Evolutionary conservation across 371 early-diverging fungal species (phyloP).

Genomic region (Mucor sp.): DNA sequence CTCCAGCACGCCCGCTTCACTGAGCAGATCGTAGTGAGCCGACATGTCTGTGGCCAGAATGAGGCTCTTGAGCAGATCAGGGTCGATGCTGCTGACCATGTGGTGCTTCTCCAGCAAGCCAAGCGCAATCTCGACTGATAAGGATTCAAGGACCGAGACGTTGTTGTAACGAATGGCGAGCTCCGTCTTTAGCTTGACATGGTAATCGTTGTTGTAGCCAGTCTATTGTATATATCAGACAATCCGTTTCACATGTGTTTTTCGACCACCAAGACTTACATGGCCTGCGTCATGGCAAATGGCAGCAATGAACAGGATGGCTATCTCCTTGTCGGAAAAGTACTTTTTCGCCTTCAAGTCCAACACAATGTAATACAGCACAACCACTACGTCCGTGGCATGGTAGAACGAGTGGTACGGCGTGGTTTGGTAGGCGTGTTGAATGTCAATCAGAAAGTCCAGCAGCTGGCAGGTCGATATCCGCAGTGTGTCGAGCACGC

Average conservation of each 20-base stretch:
- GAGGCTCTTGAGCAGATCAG: constrained; percentile 9
- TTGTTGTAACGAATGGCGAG: constrained; percentile 66
- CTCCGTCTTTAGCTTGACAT: constrained; percentile 74
- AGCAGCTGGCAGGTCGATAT: constrained; percentile 59
- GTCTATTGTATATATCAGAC: too few species aligned
- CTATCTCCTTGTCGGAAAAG: constrained; percentile 62
- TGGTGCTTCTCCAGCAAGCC: constrained; percentile 63
- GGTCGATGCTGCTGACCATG: constrained; percentile 26
- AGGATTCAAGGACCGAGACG: constrained; percentile 78
- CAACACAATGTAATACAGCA: constrained; percentile 69
- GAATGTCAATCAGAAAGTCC: constrained; percentile 78
- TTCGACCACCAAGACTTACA: constrained; percentile 77
- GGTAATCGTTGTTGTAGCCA: constrained; percentile 85
- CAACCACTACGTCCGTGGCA: constrained; percentile 78
- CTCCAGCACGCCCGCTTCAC: constrained; percentile 35
- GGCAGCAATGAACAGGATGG: constrained; percentile 74
- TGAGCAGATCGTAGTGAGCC: constrained; percentile 73
- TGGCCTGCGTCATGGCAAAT: constrained; percentile 91
- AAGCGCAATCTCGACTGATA: constrained; percentile 71
- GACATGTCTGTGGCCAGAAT: constrained; percentile 86
- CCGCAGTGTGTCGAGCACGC: constrained; percentile 52
- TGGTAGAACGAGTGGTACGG: constrained; percentile 88
- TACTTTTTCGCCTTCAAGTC: constrained; percentile 63
- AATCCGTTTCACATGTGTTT: too few species aligned
- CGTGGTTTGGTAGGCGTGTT: constrained; percentile 64